Evolutionary conservation across 345 rosid genomes (phyloP).

Genomic region (Sonneratia alba): DNA sequence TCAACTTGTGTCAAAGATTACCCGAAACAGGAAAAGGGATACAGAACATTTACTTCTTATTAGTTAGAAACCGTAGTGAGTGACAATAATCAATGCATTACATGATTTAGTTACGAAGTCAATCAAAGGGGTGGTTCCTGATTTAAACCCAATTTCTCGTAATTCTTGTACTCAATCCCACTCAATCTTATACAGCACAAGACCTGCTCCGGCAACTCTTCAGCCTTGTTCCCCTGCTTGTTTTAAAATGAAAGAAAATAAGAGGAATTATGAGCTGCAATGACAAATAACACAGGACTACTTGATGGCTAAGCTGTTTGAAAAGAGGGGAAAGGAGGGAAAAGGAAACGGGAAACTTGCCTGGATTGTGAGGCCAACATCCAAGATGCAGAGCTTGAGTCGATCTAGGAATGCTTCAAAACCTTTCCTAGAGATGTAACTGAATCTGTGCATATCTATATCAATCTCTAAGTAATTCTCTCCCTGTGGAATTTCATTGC

Average conservation of each 20-base stretch:
- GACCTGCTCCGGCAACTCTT: conserved; percentile 90
- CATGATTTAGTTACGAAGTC: background rate
- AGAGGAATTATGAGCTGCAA: background rate
- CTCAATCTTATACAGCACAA: conserved; percentile 72
- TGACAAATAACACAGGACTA: background rate
- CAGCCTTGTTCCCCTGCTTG: conserved; percentile 72
- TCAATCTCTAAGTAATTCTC: conserved; percentile 85
- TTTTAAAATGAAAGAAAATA: conserved; percentile 10
- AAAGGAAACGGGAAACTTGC: conserved; percentile 16
- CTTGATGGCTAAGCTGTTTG: background rate
- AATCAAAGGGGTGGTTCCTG: conserved; percentile 23
- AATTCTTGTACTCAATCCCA: conserved; percentile 61
- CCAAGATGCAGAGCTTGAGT: conserved; percentile 64
- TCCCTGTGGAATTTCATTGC: conserved; percentile 38
- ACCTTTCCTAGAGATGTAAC: conserved; percentile 88
- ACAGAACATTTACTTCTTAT: background rate
- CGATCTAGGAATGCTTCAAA: conserved; percentile 73
- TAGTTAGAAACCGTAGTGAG: background rate
- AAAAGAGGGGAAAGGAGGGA: background rate
- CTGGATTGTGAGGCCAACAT: conserved; percentile 95
- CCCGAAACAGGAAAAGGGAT: background rate
- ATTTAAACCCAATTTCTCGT: conserved; percentile 46
- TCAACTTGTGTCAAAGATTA: background rate
- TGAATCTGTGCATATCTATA: conserved; percentile 92
- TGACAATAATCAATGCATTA: background rate